Evolutionary conservation across 2,329 filamentous ascomycete species (phyloP).

Genomic region (Penicillium sclerotigenum): DNA sequence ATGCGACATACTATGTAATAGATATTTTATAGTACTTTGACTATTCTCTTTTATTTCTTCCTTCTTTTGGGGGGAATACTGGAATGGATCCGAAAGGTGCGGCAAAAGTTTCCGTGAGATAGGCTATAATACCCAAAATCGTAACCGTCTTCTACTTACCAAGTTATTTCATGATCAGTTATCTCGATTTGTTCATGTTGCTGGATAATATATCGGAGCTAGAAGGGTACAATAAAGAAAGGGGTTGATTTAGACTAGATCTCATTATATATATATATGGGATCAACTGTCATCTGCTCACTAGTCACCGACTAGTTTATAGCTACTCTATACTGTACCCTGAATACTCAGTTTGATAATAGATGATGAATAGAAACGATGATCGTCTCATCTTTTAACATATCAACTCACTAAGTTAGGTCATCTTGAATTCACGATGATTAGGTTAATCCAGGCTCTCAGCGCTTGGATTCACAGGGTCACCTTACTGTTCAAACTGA

Average conservation of each 20-base stretch:
- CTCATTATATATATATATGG: not conserved
- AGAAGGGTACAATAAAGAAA: not conserved
- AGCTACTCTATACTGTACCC: not conserved
- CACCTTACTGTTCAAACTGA: not conserved
- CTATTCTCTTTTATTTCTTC: not conserved
- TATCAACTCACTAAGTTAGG: not conserved
- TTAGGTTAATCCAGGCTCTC: not conserved
- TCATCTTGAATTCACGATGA: not conserved
- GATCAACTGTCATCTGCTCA: not conserved
- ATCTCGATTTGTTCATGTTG: not conserved
- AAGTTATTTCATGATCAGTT: not conserved
- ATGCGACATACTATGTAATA: not conserved
- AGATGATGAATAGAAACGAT: not conserved
- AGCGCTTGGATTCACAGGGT: not conserved
- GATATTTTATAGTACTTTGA: not conserved
- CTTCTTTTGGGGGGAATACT: not conserved
- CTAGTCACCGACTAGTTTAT: not conserved
- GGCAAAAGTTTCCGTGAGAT: not conserved
- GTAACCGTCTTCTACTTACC: no score
- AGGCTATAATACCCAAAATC: no score
- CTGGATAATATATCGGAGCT: not conserved
- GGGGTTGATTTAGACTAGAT: not conserved
- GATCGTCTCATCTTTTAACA: no score
- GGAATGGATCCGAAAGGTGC: not conserved
- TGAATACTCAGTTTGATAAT: not conserved